Base-by-base conservation (phyloP, 176 grass and related monocot species). In the Poa pratensis region DNA sequence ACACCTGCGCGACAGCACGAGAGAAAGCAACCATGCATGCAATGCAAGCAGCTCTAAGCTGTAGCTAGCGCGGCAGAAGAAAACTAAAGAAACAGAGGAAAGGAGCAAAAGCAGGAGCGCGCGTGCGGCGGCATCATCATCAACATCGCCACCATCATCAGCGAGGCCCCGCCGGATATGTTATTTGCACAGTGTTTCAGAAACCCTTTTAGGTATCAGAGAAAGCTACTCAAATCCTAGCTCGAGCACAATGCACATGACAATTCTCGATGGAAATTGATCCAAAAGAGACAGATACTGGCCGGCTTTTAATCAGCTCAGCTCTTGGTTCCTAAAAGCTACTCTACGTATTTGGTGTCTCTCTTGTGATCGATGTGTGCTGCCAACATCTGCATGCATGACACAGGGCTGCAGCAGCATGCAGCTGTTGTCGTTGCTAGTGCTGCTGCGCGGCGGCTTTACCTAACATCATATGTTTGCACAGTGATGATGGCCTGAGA, bases 51-150 rank as follows among this genome's bases (percentile, higher is more conserved):
- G 46, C 46, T 48, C 3, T 48, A 72, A 60, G 53, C 19, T 40
- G 12, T 80, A 80, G 72, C 73, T 48, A 48, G 46, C 46, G 40
- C 59, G 32, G 73, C 73, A 11, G 32, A 45, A 78, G 76, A 82
- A 70, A 70, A 55, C 20, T 39, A 69, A 59, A 75, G 48, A 77
- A 75, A 55, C 7, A 15, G 45, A 7, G n/a, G 45, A 73, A 30
- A 53, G 68, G 22, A 40, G 84, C 74, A 83, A 87, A 90, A 87
- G 75, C 84, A 75, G 89, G 84, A 82, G 79, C 84, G 89, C 85
- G 85, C 85, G 85, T 26, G 85, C 85, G 80, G 63, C 17, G 82
- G 26, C 72, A 59, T 6, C 77, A 84, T 53, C 87, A 73, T 60
- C 79, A 14, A 18, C 55, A 2, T 32, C 30, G 14, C 23, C 66